phyloP scores from a whole-genome alignment of 176 grass and related monocot species.

The Stipa capillata region DNA sequence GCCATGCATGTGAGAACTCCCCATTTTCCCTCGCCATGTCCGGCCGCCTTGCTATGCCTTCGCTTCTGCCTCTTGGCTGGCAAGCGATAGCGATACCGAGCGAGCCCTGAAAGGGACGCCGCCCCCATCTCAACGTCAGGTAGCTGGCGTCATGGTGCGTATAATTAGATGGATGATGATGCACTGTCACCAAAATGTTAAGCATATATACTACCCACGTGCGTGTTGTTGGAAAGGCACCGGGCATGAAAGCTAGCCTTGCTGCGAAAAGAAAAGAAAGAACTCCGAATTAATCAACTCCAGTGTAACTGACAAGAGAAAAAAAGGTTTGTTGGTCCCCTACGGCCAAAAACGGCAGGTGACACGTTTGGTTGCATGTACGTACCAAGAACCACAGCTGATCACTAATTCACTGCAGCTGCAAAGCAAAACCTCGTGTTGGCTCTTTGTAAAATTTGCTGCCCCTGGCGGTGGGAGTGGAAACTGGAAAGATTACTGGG shows the following conservation, averaged over 20 bases:
- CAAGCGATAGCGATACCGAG: background rate
- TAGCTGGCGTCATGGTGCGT: too few relatives aligned
- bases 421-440: background rate
- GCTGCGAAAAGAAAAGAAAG: too few relatives aligned
- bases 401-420: background rate
- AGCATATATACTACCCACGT: too few relatives aligned
- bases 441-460: background rate
- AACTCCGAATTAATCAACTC: too few relatives aligned
- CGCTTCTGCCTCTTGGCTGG: background rate
- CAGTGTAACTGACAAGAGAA: too few relatives aligned
- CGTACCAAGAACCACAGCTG: background rate
- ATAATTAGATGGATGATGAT: too few relatives aligned
- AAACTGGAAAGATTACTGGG: background rate
- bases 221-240: too few relatives aligned
- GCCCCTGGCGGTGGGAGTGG: background rate
- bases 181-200: too few relatives aligned
- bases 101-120: background rate
- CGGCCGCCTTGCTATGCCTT: background rate
- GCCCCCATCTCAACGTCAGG: background rate
- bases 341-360: background rate
- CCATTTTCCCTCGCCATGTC: conserved; percentile 12
- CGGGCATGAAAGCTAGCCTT: too few relatives aligned
- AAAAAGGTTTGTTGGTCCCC: too few relatives aligned
- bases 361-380: background rate
- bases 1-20: background rate